A percentile compares a stretch with the other conserved stretches of the same genome.
phyloP scores from a whole-genome alignment of 768 basidiomycete species.

The Tylopilus balloui region DNA sequence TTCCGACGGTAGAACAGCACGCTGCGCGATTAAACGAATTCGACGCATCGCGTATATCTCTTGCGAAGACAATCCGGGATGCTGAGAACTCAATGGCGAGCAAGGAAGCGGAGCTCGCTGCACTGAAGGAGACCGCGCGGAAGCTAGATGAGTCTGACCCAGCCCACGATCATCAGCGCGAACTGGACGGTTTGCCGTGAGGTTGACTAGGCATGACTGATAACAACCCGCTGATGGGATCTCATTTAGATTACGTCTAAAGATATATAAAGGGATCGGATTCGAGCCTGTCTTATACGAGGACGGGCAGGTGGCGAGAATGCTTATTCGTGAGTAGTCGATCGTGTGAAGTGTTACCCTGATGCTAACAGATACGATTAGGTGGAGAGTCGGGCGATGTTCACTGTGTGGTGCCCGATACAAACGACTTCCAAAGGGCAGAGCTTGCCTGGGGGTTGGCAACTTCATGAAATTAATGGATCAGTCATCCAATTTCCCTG shows the following conservation, averaged over 20 bases:
- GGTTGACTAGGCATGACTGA: conserved; percentile 21
- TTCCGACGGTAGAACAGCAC: conserved; percentile 66
- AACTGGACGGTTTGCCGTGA: conserved; percentile 66
- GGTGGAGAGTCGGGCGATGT: conserved; percentile 44
- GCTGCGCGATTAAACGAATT: conserved; percentile 57
- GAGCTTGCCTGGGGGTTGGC: conserved; percentile 36
- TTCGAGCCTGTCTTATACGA: conserved; percentile 62
- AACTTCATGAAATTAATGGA: conserved; percentile 23
- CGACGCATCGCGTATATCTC: conserved; percentile 56
- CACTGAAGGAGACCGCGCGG: conserved; percentile 60
- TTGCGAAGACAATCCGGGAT: conserved; percentile 73
- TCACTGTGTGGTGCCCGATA: conserved; percentile 31
- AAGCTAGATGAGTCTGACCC: conserved; percentile 66
- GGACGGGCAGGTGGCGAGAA: conserved; percentile 47
- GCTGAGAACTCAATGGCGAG: conserved; percentile 59
- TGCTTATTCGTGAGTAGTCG: conserved; percentile 60
- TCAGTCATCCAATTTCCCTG: not conserved
- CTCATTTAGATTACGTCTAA: conserved; percentile 53
- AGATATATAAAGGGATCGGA: conserved; percentile 66
- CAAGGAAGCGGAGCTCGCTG: conserved; percentile 66
- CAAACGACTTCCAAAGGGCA: conserved; percentile 26
- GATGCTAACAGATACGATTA: conserved; percentile 23
- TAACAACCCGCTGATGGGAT: conserved; percentile 1
- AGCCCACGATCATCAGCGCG: conserved; percentile 63
- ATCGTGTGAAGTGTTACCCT: not conserved